Evolutionary conservation across 2,329 filamentous ascomycete species (phyloP), one percentile per base, ranked within the genome.

Genomic region (Cladosporium sphaerospermum): DNA sequence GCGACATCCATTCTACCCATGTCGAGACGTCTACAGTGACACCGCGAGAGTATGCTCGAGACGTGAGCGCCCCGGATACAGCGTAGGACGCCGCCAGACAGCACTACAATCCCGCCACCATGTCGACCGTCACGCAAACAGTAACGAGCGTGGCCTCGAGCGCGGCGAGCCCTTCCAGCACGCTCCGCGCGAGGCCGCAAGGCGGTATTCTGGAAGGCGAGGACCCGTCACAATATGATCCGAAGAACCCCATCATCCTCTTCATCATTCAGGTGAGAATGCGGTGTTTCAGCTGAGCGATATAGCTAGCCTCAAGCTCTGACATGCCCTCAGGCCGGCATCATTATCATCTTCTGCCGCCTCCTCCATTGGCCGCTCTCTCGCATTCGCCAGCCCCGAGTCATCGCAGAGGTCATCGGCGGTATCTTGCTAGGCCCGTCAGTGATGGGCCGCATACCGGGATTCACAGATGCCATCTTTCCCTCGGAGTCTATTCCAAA

Each of bases 371-470:
- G 80, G 73, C 88, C 88, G 9, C 78, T 92, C 4, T 85, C 85
- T 61, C 85, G 84, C 63, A 77, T 93, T 46, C 83, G 86, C 53
- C 88, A 93, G 65, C 88, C 88, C 57, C 82, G 86, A 44, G 88
- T 93, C 60, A 91, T 93, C 62, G 85, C 88, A 46, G 88, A 93
- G 71, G 88, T 93, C 54, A 82, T 92, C 52, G 87, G 86, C n/a
- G 88, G 88, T 50, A 88, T 93, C 64, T 70, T 96, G 36, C 78
- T 96, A 1, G 90, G 90, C 3, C 90, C 90, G 1, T 93, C 90
- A 0, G 86, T 95, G 18, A 86, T 95, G 82, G 89, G 89, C 64
- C 83, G 86, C 49, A 89, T 95, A 18, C 89, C 89, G 1, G 83
- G 84, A 37, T 96, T 95, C 72, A 77, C 81, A 47, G 71, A 75